Evolutionary conservation across 164 flowering plant genomes (phyloP), one percentile per base, ranked within the genome.

Genomic region (Platanus orientalis): DNA sequence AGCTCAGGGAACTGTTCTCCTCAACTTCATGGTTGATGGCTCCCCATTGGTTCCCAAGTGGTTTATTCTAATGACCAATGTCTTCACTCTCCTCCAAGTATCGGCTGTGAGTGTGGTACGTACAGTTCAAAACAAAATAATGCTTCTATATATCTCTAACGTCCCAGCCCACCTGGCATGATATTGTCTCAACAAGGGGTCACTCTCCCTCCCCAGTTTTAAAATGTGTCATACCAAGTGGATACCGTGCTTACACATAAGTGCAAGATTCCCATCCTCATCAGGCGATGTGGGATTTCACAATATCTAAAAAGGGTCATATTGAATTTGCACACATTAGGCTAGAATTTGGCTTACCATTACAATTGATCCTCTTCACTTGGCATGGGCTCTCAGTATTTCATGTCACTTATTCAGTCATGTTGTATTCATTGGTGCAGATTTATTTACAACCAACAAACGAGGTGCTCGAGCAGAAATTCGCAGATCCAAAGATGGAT

Each of bases 31-130:
- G 60, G 72, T 63, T 19, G 56, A 81, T 44, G 88, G 86, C 10
- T 71, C 62, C 11, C 69, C 81, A 40, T 72, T 90, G 45, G 63
- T 89, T 14, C 88, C 94, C 7, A 83, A 82, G 69, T 82, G 88
- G 88, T 83, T 93, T 65, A 75, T 93, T 48, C 48, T 83, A 56
- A 75, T 83, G 69, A 79, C 88, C 68, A 80, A 80, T 44, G 32
- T 66, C 57, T 87, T 86, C 75, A 76, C 81, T 25, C 74, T 90
- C 39, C 72, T 87, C 16, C 97, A 93, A 71, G 72, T 83, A 21
- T 79, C 90, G 2, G 92, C 97, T 1, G 87, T 84, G 23, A 76
- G 71, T 40, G 83, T 86, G 85, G 98, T 93, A 73, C 71, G 76
- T 45, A 45, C 19, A 45, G 13, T 7, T 36, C 4, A 13, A 19